Conservation (phyloP, 1,284 basidiomycete species). For the Marasmius sp. region DNA sequence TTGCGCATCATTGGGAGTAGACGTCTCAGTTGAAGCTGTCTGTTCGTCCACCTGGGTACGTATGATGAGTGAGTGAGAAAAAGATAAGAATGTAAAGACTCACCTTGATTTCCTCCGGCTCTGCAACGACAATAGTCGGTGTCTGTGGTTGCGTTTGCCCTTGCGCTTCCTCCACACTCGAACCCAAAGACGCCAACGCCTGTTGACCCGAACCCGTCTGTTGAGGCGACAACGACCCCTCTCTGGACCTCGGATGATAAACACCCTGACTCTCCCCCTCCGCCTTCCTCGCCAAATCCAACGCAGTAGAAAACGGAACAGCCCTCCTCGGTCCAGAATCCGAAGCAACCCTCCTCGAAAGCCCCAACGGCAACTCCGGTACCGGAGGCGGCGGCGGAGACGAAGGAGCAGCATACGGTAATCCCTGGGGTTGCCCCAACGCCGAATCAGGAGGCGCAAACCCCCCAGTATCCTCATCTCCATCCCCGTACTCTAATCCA, state of each 20-base stretch:
- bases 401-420: neutral
- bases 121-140: neutral
- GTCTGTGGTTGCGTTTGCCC: neutral
- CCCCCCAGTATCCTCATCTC: constrained; percentile 3
- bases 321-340: neutral
- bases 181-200: neutral
- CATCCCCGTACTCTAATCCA: neutral
- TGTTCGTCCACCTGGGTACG: too few species aligned
- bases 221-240: neutral
- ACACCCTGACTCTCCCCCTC: constrained; percentile 23
- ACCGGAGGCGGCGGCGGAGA: neutral
- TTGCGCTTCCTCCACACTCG: neutral
- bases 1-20: too few species aligned
- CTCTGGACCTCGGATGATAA: neutral
- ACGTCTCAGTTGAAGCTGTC: too few species aligned
- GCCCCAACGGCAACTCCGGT: neutral
- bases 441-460: neutral
- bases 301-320: constrained; percentile 28
- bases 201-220: neutral
- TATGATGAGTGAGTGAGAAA: too few species aligned
- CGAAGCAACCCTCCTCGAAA: neutral
- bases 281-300: constrained; percentile 36
- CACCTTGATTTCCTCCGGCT: too few species aligned
- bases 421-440: neutral
- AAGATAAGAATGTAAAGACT: too few species aligned